A percentile compares a stretch with the other conserved stretches of the same genome.
These are phyloP conservation scores for Solanum rostratum DNA, from an alignment of 257 asterid species.

Conservation along the genomic window DNA sequence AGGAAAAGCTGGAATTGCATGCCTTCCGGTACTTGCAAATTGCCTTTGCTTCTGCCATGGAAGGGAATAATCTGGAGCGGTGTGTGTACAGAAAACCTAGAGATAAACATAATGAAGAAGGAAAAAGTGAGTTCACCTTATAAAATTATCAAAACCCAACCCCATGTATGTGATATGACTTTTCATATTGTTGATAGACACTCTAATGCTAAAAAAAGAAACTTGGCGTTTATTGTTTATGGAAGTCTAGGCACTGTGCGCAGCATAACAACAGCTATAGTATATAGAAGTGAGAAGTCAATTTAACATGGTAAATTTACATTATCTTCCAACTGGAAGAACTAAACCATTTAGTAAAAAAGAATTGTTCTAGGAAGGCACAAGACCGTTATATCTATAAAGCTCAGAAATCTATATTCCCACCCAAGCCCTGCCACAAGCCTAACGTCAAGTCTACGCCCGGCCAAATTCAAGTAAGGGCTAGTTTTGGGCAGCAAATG, in stretches of 20 bases:
- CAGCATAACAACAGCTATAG: neutral
- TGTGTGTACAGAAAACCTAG: slow-evolving; percentile 89
- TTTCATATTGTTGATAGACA: neutral
- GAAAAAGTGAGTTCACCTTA: neutral
- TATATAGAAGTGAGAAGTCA: neutral
- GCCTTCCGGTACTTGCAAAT: slow-evolving; percentile 95
- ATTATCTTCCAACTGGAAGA: neutral
- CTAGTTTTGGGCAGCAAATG: neutral
- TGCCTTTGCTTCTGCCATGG: slow-evolving; percentile 99
- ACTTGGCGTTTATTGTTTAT: neutral
- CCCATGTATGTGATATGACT: neutral
- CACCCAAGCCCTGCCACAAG: neutral
- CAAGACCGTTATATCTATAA: neutral
- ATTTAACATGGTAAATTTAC: neutral
- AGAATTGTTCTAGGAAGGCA: neutral
- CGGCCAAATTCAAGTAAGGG: neutral
- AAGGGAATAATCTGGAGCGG: slow-evolving; percentile 94
- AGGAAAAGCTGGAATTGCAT: slow-evolving; percentile 14
- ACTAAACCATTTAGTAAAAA: neutral
- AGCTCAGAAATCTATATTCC: neutral
- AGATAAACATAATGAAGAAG: neutral
- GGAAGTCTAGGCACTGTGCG: neutral
- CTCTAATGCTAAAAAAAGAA: neutral
- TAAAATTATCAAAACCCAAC: neutral
- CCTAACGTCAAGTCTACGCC: neutral